Base-by-base conservation (phyloP, 192 early-diverging fungal species). In the Coemansia erecta region DNA sequence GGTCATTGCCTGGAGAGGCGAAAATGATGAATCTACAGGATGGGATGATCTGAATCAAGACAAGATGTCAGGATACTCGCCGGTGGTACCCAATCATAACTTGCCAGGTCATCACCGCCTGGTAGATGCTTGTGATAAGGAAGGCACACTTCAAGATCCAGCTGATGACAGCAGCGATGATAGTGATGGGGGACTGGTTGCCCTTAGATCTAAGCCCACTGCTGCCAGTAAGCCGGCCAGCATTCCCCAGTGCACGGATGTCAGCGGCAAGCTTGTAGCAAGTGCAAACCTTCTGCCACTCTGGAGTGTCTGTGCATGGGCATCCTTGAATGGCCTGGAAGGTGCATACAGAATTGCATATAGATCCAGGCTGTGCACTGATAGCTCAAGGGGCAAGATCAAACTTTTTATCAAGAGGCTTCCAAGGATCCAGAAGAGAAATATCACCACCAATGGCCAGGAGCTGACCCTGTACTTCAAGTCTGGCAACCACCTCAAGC, bases 261-360 rank as follows among this genome's bases (percentile, higher is more conserved):
- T 48, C 8, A 53, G 28, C 8, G 73, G 61, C 8, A 14, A 28
- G 8, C 31, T 33, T 17, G 31, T 77, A 33, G 64, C 64, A 4
- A 2, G 24, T 9, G 68, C 58, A 6, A 64, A 57, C 10, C 50
- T 71, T n/a, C 43, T 37, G 4, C 42, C 43, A 3, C n/a, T 68
- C 60, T 77, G 74, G 74, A 56, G 48, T 19, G 21, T 60, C 8
- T 71, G 61, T 35, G 68, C 68, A 5, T 77, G 74, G 74, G 19
- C 70, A 23, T 50, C 64, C 24, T 48, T 67, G 15, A 65, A 71
- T 22, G 44, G 40, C 8, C 53, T 77, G 42, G 48, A 64, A 4
- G 22, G 19, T 4, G 19, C 35, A 11, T 77, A 71, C 31, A 7
- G 28, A 4, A 19, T 40, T 9, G 9, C 41, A 9, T 61, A 64